Evolutionary conservation across 495 filamentous ascomycete genomes (phyloP).

Genomic region (Penicillium verhagenii): DNA sequence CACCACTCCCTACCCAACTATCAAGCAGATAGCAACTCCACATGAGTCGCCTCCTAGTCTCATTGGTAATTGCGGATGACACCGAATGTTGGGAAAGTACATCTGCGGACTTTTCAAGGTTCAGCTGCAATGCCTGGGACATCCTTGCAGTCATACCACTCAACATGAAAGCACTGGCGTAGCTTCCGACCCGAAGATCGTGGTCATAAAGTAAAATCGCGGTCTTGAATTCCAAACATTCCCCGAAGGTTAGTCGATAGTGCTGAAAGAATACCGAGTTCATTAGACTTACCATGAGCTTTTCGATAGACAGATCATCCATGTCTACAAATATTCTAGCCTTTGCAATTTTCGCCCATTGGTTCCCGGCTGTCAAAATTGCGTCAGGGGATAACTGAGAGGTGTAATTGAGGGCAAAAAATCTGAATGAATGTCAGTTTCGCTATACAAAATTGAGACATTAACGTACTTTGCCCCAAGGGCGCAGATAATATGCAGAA

Average conservation of each 20-base stretch:
- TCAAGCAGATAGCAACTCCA: conserved; percentile 42
- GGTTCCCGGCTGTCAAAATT: conserved; percentile 19
- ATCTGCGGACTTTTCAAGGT: conserved; percentile 34
- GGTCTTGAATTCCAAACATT: conserved; percentile 14
- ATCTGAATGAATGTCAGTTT: conserved; percentile 3
- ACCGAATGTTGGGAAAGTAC: conserved; percentile 23
- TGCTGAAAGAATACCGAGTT: background rate
- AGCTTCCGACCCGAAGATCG: conserved; percentile 31
- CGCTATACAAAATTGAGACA: background rate
- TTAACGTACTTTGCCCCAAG: conserved; percentile 35
- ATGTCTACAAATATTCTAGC: conserved; percentile 25
- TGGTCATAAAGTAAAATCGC: conserved; percentile 33
- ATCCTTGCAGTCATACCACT: conserved; percentile 36
- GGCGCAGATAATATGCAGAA: conserved; percentile 36
- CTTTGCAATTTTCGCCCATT: conserved; percentile 32
- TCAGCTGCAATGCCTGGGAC: conserved; percentile 37
- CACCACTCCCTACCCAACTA: conserved; percentile 33
- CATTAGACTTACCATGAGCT: conserved; percentile 27
- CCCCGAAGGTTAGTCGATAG: background rate
- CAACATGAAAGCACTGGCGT: conserved; percentile 37
- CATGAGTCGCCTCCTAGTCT: conserved; percentile 35
- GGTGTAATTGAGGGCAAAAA: conserved; percentile 23
- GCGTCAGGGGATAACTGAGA: conserved; percentile 5
- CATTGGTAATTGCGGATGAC: conserved; percentile 19
- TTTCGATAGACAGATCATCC: conserved; percentile 33